These are phyloP conservation scores for Acacia concinna DNA, from an alignment of 331 rosid species.

Conservation along the genomic window DNA sequence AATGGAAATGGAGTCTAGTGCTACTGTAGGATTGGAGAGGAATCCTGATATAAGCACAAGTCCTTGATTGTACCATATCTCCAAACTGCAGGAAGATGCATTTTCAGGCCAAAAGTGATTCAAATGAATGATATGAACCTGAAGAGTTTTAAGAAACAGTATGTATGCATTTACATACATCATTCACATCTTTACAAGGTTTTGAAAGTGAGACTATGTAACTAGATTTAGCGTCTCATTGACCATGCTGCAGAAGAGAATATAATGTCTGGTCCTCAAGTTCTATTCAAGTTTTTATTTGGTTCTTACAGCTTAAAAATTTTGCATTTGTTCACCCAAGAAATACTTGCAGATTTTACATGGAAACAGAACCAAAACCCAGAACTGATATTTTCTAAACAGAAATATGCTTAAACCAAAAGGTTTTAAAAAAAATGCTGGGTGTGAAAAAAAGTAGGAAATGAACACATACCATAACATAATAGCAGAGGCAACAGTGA, in stretches of 20 bases:
- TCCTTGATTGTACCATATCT: conserved; percentile 84
- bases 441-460: not conserved
- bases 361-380: not conserved
- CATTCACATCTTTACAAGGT: not conserved
- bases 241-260: too few species aligned
- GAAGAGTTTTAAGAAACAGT: not conserved
- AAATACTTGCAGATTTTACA: not conserved
- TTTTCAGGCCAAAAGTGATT: not conserved
- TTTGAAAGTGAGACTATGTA: not conserved
- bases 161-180: not conserved
- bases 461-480: conserved; percentile 59
- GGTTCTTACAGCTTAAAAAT: not conserved
- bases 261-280: too few species aligned
- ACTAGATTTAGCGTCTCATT: not conserved
- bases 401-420: not conserved
- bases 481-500: conserved; percentile 71
- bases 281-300: not conserved
- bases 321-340: not conserved
- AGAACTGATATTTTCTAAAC: not conserved
- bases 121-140: not conserved
- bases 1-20: conserved; percentile 67
- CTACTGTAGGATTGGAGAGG: conserved; percentile 62
- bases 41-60: conserved; percentile 75
- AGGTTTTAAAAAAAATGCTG: not conserved
- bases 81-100: conserved; percentile 50